Evolutionary conservation across 139 green algal genomes (phyloP), one percentile per base, ranked within the genome.

Genomic region (Chlorella sp.): DNA sequence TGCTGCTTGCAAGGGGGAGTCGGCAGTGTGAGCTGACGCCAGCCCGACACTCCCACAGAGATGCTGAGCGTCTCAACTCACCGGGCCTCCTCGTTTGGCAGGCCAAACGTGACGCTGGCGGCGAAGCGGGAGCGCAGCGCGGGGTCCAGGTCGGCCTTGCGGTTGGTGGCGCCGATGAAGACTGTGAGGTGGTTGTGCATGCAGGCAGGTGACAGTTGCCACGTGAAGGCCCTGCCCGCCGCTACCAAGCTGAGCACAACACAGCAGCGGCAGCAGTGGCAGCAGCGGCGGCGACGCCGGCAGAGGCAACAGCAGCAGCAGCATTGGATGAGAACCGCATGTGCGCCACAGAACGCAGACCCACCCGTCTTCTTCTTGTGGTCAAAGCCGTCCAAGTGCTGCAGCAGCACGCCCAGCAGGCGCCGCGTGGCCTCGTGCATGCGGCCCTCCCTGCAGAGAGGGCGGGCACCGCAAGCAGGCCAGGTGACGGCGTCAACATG

Each of bases 131-230:
- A 94, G 32, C 94, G 86, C 74, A 98, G 91, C 6, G 94, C 95
- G 0, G 95, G 84, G 82, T 99, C 95, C 30, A 99, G 81, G 88
- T 98, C 95, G 62, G 91, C 47, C 38, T 34, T 44, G 23, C 95
- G 85, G 89, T 98, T 98, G 78, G 96, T 98, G 44, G 96, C 95
- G 1, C 91, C 96, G 20, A 98, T 95, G n/a, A 98, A 86, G 2
- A 98, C 89, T 17, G 64, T 15, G 62, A 4, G 9, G 62, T 36
- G 12, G 9, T 34, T n/a, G n/a, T n/a, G n/a, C n/a, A n/a, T n/a
- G n/a, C n/a, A n/a, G n/a, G n/a, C n/a, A n/a, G n/a, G n/a, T n/a
- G n/a, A n/a, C n/a, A n/a, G n/a, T n/a, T n/a, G n/a, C n/a, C n/a
- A n/a, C n/a, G n/a, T n/a, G n/a, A n/a, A n/a, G n/a, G n/a, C n/a